A percentile compares a stretch with the other conserved stretches of the same genome.
phyloP scores from a whole-genome alignment of 1,284 basidiomycete species.

The Kalmanozyma brasiliensis region DNA sequence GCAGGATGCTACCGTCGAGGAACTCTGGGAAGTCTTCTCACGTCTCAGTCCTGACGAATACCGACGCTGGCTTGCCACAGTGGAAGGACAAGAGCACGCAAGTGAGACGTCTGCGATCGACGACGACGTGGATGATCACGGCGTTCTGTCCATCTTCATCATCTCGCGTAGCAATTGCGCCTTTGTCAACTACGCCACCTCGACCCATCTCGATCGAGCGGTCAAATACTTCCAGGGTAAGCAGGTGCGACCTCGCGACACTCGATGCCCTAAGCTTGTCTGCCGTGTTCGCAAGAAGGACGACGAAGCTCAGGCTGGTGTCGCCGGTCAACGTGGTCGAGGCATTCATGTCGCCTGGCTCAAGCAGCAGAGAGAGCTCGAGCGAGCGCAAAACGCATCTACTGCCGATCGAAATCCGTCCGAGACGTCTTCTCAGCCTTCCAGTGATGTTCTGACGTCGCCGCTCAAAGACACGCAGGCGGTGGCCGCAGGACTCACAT shows the following conservation, averaged over 20 bases:
- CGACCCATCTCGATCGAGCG: slow-evolving; percentile 75
- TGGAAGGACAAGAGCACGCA: slow-evolving; percentile 16
- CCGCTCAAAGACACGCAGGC: slow-evolving; percentile 9
- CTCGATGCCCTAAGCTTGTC: slow-evolving; percentile 80
- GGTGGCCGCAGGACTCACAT: slow-evolving; percentile 20
- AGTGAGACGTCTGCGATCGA: slow-evolving; percentile 1
- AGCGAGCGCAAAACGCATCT: slow-evolving; percentile 13
- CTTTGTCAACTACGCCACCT: slow-evolving; percentile 85
- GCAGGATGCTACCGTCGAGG: slow-evolving; percentile 81
- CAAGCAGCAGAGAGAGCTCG: slow-evolving; percentile 71
- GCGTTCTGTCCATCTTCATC: slow-evolving; percentile 87
- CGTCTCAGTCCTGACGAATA: slow-evolving; percentile 39
- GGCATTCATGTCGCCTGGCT: slow-evolving; percentile 83
- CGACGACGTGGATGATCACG: slow-evolving; percentile 68
- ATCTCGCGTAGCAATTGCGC: slow-evolving; percentile 92
- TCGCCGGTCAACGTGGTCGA: slow-evolving; percentile 87
- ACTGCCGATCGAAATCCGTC: neutral
- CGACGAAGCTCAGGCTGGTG: slow-evolving; percentile 87
- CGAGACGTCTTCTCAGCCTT: neutral
- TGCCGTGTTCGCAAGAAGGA: slow-evolving; percentile 85
- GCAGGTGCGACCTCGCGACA: slow-evolving; percentile 76
- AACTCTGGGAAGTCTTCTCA: slow-evolving; percentile 85
- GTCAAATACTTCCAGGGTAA: slow-evolving; percentile 79
- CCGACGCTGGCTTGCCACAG: slow-evolving; percentile 14
- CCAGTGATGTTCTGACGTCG: slow-evolving; percentile 23